Conservation (phyloP, 371 early-diverging fungal species). For the Lichtheimia hyalospora region DNA sequence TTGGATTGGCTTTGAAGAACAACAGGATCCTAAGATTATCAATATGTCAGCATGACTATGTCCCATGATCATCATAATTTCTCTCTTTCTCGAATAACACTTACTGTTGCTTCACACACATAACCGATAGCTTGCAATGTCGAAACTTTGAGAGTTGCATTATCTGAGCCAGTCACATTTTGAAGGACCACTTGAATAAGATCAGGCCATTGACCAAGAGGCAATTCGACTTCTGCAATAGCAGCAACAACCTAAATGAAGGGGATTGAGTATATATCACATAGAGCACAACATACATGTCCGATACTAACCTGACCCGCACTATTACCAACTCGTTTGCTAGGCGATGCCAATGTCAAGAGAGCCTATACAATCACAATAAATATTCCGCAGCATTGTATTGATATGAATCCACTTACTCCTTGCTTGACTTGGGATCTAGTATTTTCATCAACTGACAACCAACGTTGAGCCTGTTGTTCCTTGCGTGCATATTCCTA, state of each 20-base stretch:
- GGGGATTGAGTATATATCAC: background rate
- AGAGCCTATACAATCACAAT: conserved; percentile 50
- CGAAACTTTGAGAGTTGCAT: conserved; percentile 67
- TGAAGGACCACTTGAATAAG: conserved; percentile 77
- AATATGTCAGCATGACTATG: background rate
- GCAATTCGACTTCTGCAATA: conserved; percentile 91
- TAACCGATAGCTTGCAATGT: conserved; percentile 89
- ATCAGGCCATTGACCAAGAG: conserved; percentile 81
- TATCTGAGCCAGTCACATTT: conserved; percentile 62
- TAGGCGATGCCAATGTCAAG: conserved; percentile 67
- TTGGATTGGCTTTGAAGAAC: conserved; percentile 79
- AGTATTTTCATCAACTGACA: conserved; percentile 56
- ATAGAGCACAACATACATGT: background rate
- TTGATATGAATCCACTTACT: conserved; percentile 22
- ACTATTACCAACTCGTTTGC: conserved; percentile 64
- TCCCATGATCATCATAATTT: too few species aligned
- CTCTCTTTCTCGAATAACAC: conserved; percentile 17
- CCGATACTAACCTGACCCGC: conserved; percentile 64
- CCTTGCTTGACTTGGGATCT: conserved; percentile 60
- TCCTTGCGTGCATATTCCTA: conserved; percentile 70
- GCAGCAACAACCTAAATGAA: conserved; percentile 73
- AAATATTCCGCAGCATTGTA: background rate
- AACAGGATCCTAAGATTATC: conserved; percentile 61
- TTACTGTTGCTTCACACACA: conserved; percentile 86
- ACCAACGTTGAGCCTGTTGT: conserved; percentile 75